Percentiles rank a stretch among this genome's conserved stretches.
These are phyloP conservation scores for Nicotiana tomentosiformis DNA, from an alignment of 257 asterid species.

Conservation along the genomic window DNA sequence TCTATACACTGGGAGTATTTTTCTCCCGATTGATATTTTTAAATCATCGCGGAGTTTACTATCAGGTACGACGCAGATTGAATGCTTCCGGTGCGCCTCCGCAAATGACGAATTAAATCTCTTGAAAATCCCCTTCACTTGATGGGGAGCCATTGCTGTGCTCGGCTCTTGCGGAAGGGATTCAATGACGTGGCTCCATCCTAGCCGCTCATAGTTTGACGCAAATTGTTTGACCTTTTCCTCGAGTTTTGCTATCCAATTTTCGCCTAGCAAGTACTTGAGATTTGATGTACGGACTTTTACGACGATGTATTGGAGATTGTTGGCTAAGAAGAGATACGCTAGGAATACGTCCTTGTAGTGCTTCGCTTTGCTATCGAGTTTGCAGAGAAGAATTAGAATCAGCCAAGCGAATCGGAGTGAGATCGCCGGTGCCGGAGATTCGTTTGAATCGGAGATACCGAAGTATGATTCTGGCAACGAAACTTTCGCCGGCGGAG, in stretches of 20 bases:
- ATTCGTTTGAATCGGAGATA: constrained; percentile 45
- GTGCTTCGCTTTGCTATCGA: constrained; percentile 58
- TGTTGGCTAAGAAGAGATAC: constrained; percentile 75
- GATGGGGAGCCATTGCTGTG: constrained; percentile 21
- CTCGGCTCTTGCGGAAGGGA: constrained; percentile 43
- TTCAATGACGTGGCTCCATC: constrained; percentile 67
- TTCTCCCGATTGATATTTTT: constrained; percentile 38
- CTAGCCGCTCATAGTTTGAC: constrained; percentile 50
- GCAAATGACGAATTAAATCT: constrained; percentile 55
- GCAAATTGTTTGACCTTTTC: constrained; percentile 47
- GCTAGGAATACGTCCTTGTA: constrained; percentile 57
- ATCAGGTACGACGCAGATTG: constrained; percentile 51
- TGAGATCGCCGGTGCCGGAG: constrained; percentile 41
- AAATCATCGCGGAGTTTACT: constrained; percentile 50
- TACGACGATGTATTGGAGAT: constrained; percentile 50
- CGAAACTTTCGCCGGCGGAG: constrained; percentile 23
- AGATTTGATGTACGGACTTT: constrained; percentile 60
- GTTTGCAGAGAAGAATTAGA: constrained; percentile 58
- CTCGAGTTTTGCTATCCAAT: constrained; percentile 61
- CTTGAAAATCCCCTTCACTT: constrained; percentile 48
- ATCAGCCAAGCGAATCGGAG: constrained; percentile 61
- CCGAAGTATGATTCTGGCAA: constrained; percentile 49
- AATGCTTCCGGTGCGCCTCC: constrained; percentile 56
- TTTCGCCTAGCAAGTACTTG: constrained; percentile 57
- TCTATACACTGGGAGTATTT: constrained; percentile 40